Conservation (phyloP, 306 rosid species). For the Castanospermum australe region DNA sequence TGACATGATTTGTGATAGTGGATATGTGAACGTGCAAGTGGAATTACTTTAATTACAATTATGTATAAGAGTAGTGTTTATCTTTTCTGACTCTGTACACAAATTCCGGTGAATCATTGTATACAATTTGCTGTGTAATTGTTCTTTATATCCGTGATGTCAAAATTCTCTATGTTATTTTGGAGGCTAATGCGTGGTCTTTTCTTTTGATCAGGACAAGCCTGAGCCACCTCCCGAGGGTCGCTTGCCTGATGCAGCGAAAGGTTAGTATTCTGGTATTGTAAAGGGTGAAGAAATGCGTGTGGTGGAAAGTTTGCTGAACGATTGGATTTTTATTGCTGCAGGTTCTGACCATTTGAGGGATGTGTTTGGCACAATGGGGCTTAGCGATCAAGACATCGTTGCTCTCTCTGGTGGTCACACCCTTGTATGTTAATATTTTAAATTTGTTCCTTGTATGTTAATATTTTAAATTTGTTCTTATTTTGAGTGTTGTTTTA, state of each 20-base stretch:
- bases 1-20: not conserved
- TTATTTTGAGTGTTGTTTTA: not conserved
- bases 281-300: no score
- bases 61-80: not conserved
- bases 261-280: slow-evolving; percentile 42
- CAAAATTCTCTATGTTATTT: not conserved
- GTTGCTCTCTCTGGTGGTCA: slow-evolving; percentile 97
- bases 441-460: slow-evolving; percentile 45
- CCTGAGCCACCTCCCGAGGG: slow-evolving; percentile 83
- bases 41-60: not conserved
- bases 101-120: not conserved
- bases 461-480: not conserved
- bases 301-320: not conserved
- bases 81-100: no score
- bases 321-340: not conserved
- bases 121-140: not conserved
- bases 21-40: not conserved
- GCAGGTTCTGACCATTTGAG: slow-evolving; percentile 90
- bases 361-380: slow-evolving; percentile 82
- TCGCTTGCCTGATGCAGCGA: slow-evolving; percentile 81
- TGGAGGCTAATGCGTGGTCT: not conserved
- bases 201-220: slow-evolving; percentile 60
- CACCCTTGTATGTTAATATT: slow-evolving; percentile 60
- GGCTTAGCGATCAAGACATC: slow-evolving; percentile 83
- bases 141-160: not conserved